phyloP scores from a whole-genome alignment of 768 basidiomycete species.

The Russula ochroleuca region DNA sequence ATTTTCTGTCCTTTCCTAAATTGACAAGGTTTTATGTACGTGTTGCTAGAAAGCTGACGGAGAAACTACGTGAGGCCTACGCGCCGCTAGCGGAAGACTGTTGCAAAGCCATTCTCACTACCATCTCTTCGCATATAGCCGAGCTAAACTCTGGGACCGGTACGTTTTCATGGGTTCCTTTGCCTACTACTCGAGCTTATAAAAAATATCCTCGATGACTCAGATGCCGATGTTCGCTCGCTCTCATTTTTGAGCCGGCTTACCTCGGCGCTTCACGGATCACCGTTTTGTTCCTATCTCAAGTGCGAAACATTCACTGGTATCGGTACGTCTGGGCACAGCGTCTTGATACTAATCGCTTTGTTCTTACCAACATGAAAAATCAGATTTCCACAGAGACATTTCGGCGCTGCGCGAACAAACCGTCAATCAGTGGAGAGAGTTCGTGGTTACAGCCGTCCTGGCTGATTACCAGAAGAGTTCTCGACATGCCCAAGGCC shows the following conservation, averaged over 20 bases:
- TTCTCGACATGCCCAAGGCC: not conserved
- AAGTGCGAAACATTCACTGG: not conserved
- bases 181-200: not conserved
- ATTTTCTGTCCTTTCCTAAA: not conserved
- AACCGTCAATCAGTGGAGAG: slow-evolving; percentile 13
- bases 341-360: not conserved
- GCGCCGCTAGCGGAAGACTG: slow-evolving; percentile 17
- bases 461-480: slow-evolving; percentile 15
- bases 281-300: slow-evolving; percentile 22
- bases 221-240: slow-evolving; percentile 20
- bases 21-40: slow-evolving; percentile 37
- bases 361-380: not conserved
- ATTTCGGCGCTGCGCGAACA: slow-evolving; percentile 10
- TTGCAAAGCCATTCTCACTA: slow-evolving; percentile 13
- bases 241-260: slow-evolving; percentile 26
- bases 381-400: slow-evolving; percentile 12
- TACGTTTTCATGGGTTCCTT: not conserved
- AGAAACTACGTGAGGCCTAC: slow-evolving; percentile 39
- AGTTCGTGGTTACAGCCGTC: slow-evolving; percentile 7
- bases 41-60: slow-evolving; percentile 52
- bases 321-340: slow-evolving; percentile 12
- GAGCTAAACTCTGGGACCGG: slow-evolving; percentile 15
- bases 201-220: not conserved
- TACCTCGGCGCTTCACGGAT: slow-evolving; percentile 23
- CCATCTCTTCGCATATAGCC: slow-evolving; percentile 12